Base-by-base conservation (phyloP, 148 eudicot species). In the Pharnaceum exiguum region DNA sequence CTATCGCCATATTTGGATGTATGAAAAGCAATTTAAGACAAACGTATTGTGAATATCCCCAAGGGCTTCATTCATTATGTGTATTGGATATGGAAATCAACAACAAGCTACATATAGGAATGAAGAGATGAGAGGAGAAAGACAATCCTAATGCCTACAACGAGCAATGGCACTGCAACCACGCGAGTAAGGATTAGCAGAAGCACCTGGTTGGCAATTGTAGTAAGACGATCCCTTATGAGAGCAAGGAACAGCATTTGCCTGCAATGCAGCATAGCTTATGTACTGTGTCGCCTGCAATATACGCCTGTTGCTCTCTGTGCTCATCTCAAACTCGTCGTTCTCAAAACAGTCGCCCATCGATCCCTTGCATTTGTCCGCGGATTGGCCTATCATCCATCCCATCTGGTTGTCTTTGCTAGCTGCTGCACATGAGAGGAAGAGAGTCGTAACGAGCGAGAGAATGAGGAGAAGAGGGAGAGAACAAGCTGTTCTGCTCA, bases 161-260 rank as follows among this genome's bases (percentile, higher is more conserved):
- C 70, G 85, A n/a, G 95, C 62, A 39, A 78, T 76, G 51, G 80
- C 63, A 55, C 71, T 73, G 71, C 95, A 87, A 6, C 85, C 71
- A 10, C 95, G 85, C 7, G 42, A 51, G 57, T 87, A 87, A 1
- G 95, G 90, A 56, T 87, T 87, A 23, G 87, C 87, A 29, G 69
- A 32, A 12, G 77, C 81, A 17, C 82, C 87, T 0, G 73, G 68
- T 4, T 48, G 0, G 74, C 97, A 89, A 66, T 86, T 86, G 53
- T 89, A 89, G 52, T 89, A 89, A 30, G 95, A 86, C 7, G 69
- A 70, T 27, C 97, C 97, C 19, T 70, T 67, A 24, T 67, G 45
- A 1, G 90, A 81, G 60, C 97, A 89, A 0, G 95, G 95, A 24
- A 79, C 84, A 0, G 6, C 62, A 81, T 89, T 79, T 63, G 66